phyloP scores from a whole-genome alignment of 495 filamentous ascomycete species.

The Penicillium coffeae region DNA sequence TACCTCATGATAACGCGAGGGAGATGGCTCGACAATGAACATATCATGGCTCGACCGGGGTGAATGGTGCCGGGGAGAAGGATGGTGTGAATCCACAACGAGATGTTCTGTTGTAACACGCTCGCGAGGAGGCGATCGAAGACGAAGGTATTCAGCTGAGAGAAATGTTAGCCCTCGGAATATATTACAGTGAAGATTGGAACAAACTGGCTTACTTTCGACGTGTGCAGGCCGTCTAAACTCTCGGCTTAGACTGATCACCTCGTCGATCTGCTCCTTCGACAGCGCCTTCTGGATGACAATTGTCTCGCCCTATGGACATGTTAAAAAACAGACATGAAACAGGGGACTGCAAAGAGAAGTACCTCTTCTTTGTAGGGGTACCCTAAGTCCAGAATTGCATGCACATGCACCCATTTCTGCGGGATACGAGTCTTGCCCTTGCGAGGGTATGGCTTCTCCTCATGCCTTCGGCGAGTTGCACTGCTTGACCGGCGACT shows the following conservation, averaged over 20 bases:
- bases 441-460: slow-evolving; percentile 66
- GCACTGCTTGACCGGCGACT: slow-evolving; percentile 42
- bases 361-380: slow-evolving; percentile 80
- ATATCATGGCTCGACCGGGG: slow-evolving; percentile 26
- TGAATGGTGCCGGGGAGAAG: slow-evolving; percentile 23
- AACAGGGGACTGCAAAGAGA: neutral
- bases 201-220: slow-evolving; percentile 28
- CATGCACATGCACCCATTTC: slow-evolving; percentile 68
- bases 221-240: slow-evolving; percentile 34
- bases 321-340: neutral
- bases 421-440: slow-evolving; percentile 84
- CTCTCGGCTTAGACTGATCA: slow-evolving; percentile 76
- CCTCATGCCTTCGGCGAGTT: slow-evolving; percentile 37
- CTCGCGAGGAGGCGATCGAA: slow-evolving; percentile 27
- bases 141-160: slow-evolving; percentile 27
- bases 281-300: slow-evolving; percentile 77
- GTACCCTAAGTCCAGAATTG: slow-evolving; percentile 79
- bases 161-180: neutral
- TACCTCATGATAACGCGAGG: slow-evolving; percentile 14
- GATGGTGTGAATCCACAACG: slow-evolving; percentile 20
- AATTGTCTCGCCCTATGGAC: slow-evolving; percentile 63
- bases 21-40: slow-evolving; percentile 30
- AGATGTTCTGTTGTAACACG: slow-evolving; percentile 29
- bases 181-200: neutral
- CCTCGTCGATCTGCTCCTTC: slow-evolving; percentile 84